These are phyloP conservation scores for Citrus mangshanensis DNA, from an alignment of 345 rosid species.

Conservation along the genomic window DNA sequence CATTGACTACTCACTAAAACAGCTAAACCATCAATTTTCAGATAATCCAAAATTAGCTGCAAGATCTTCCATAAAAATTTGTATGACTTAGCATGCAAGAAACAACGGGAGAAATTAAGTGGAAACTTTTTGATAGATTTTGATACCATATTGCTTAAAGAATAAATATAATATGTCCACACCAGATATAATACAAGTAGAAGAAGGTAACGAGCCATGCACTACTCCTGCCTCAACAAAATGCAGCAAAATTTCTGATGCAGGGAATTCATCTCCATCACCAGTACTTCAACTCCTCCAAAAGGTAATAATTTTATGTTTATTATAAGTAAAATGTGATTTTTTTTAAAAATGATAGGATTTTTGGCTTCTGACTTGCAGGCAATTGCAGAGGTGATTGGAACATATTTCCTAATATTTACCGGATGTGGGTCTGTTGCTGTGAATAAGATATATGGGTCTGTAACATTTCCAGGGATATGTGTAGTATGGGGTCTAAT, in stretches of 20 bases:
- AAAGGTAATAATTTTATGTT: background rate
- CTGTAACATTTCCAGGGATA: slow-evolving; percentile 60
- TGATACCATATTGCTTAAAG: background rate
- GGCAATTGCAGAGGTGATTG: slow-evolving; percentile 65
- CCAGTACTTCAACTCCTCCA: slow-evolving; percentile 10
- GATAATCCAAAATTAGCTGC: background rate
- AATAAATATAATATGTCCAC: background rate
- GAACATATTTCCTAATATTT: slow-evolving; percentile 68
- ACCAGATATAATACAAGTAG: background rate
- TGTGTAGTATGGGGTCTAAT: slow-evolving; percentile 63
- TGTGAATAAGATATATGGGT: slow-evolving; percentile 58
- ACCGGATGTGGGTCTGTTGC: slow-evolving; percentile 73
- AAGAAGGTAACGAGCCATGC: background rate
- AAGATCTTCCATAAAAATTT: background rate
- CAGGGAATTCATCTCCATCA: background rate
- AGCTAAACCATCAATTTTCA: slow-evolving; percentile 12
- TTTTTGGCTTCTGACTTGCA: background rate
- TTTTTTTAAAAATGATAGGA: background rate
- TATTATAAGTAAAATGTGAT: no score
- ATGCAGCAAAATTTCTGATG: background rate
- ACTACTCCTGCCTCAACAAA: no score
- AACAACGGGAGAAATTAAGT: background rate
- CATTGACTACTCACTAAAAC: slow-evolving; percentile 10
- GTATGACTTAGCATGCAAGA: background rate
- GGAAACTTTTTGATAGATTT: background rate